Evolutionary conservation across 345 rosid species (phyloP), one percentile per base, ranked within the genome.

Genomic region (Melaleuca quinquenervia): DNA sequence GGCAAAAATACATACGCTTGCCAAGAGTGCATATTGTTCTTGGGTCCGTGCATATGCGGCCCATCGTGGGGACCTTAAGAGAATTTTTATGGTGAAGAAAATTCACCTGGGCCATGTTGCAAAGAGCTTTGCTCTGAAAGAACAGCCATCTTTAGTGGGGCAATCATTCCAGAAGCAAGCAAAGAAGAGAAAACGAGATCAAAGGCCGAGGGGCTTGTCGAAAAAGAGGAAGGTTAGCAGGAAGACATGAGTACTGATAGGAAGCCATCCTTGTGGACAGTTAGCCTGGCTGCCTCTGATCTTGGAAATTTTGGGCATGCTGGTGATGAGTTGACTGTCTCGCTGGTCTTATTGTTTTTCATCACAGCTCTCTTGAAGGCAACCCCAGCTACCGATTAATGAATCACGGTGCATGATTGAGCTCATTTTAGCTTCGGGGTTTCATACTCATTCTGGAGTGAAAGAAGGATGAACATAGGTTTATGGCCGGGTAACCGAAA

Each of bases 51-150:
- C 99, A 87, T 97, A 93, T 90, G 93, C 98, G 52, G 96, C 98
- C 50, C 96, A 96, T 86, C 94, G 95, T 8, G 99, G 99, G 83
- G 99, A 96, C 85, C 94, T 97, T 84, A 96, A 96, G 88, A 90
- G 94, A 82, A 96, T 95, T 8, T 97, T 96, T 83, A 90, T 92
- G 91, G 94, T 94, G 88, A 96, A 97, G 93, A 96, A 94, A 85
- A 99, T 97, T 91, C 99, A 97, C 86, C 85, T 97, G 50, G 99
- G 99, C 82, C 98, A 97, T 89, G 99, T 94, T n/a, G 98, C 99
- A 29, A 97, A 93, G 89, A 96, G 99, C 91, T 97, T 97, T 90
- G 98, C 96, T 44, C 84, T 97, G 87, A 95, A 93, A 91, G 98
- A 97, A 50, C 98, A 95, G 82, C 98, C 98, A 12, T 96, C 99